These are phyloP conservation scores for Coniochaeta sp. DNA, from an alignment of 2,329 filamentous ascomycete genomes.

Conservation along the genomic window DNA sequence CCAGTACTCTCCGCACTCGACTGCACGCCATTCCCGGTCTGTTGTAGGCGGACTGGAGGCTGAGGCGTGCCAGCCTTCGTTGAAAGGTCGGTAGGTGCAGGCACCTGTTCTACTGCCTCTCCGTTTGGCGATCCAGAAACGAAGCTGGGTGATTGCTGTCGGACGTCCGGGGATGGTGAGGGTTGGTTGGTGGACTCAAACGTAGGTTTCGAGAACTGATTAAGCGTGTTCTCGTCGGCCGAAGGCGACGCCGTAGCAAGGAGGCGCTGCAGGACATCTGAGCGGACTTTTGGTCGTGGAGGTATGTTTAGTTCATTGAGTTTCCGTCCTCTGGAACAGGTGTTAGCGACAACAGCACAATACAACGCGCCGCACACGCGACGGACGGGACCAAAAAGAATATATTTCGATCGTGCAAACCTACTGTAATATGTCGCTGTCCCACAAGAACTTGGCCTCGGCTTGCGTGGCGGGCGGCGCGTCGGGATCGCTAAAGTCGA, in stretches of 20 bases:
- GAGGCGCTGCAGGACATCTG: constrained; percentile 33
- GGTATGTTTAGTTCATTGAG: constrained; percentile 49
- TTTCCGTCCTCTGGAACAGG: constrained; percentile 32
- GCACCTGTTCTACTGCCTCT: neutral
- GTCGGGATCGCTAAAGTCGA: constrained; percentile 50
- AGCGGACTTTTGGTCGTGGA: constrained; percentile 34
- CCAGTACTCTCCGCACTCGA: neutral
- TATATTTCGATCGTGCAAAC: constrained; percentile 22
- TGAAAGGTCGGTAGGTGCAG: neutral
- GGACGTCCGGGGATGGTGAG: constrained; percentile 4
- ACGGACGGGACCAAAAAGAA: constrained; percentile 9
- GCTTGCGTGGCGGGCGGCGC: constrained; percentile 42
- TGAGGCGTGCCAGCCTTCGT: neutral
- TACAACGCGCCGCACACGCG: constrained; percentile 10
- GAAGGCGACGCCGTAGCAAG: constrained; percentile 20
- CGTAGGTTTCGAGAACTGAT: constrained; percentile 3
- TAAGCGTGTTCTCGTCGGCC: constrained; percentile 2
- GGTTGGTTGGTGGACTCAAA: constrained; percentile 8
- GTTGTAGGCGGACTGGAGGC: neutral
- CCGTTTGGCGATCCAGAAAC: neutral
- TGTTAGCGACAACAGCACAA: constrained; percentile 13
- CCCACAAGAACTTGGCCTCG: constrained; percentile 49
- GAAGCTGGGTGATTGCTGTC: neutral
- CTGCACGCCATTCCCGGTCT: neutral
- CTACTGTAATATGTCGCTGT: constrained; percentile 53